Base-by-base conservation (phyloP, 352 stramenopile genomes). In the Salisapilia sapeloensis region DNA sequence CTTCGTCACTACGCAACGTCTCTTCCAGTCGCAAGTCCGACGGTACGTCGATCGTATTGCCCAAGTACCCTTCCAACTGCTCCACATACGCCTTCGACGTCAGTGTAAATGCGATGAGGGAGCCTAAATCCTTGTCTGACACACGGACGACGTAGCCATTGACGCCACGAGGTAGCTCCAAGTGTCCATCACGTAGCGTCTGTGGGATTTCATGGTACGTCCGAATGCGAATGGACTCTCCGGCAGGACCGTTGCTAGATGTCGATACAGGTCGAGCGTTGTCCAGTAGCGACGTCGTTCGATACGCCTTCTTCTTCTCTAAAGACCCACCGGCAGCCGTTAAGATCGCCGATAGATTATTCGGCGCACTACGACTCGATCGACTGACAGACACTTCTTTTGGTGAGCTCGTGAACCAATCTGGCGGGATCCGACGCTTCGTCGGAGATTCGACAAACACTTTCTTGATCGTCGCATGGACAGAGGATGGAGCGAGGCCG, bases 111-210 rank as follows among this genome's bases (percentile, higher is more conserved):
- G 56, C 70, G 17, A 91, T 86, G 6, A 91, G 36, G 6, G 75
- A 83, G 8, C 75, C 71, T 23, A 87, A 49, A 20, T 91, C 75
- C 25, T 83, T 75, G 33, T 87, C 71, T 32, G 83, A 58, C 15
- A 86, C 60, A 21, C 75, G 65, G n/a, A 87, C 67, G 9, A 80
- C 64, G 26, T 74, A 83, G 20, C 62, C 66, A 38, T 84, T 82
- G 12, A 87, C 48, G 13, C 75, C 65, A 7, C 56, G 48, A 0
- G 67, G 71, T 1, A 87, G 49, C 24, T 87, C 69, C 29, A 84
- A 65, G 34, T 87, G 69, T 2, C 71, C 71, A 14, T 82, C 65
- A 24, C 46, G 52, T 24, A 91, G 36, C 19, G 33, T 31, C 15
- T 29, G 24, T 18, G 64, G 63, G 4, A 84, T 35, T 8, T 67